Conservation (phyloP, 2,329 filamentous ascomycete genomes). For the Metarhizium anisopliae region DNA sequence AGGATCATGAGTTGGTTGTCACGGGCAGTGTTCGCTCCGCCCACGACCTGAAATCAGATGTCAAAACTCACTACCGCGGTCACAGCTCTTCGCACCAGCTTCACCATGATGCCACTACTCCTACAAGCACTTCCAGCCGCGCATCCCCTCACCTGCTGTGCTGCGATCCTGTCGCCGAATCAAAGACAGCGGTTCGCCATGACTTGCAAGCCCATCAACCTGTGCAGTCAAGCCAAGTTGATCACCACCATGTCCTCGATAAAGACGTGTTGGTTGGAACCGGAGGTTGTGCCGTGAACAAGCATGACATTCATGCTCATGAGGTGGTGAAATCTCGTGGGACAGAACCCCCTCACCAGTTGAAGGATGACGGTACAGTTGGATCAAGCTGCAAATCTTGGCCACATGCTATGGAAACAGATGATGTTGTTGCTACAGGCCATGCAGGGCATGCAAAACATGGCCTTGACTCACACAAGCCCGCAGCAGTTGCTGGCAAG, state of each 20-base stretch:
- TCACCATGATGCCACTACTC: slow-evolving; percentile 4
- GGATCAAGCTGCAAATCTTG: neutral
- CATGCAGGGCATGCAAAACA: neutral
- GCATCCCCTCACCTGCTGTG: slow-evolving; percentile 6
- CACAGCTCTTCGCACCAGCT: slow-evolving; percentile 5
- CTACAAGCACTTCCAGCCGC: neutral
- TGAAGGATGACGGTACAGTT: slow-evolving; percentile 4
- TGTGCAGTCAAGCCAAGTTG: neutral
- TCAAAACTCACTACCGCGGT: neutral
- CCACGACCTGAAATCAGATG: slow-evolving; percentile 8
- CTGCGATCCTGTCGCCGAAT: slow-evolving; percentile 4
- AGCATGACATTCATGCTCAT: slow-evolving; percentile 6
- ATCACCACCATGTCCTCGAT: slow-evolving; percentile 4
- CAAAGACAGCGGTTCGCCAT: neutral
- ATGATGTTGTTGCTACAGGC: neutral
- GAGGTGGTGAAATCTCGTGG: neutral
- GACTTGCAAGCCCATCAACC: slow-evolving; percentile 2
- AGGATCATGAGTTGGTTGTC: slow-evolving; percentile 5
- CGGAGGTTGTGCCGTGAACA: neutral
- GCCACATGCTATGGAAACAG: slow-evolving; percentile 1
- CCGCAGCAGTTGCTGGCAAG: neutral
- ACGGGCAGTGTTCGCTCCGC: neutral
- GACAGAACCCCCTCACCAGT: neutral
- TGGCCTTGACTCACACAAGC: neutral
- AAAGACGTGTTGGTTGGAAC: slow-evolving; percentile 3